Evolutionary conservation across 768 basidiomycete species (phyloP), one percentile per base, ranked within the genome.

Genomic region (Tulasnella sp.): DNA sequence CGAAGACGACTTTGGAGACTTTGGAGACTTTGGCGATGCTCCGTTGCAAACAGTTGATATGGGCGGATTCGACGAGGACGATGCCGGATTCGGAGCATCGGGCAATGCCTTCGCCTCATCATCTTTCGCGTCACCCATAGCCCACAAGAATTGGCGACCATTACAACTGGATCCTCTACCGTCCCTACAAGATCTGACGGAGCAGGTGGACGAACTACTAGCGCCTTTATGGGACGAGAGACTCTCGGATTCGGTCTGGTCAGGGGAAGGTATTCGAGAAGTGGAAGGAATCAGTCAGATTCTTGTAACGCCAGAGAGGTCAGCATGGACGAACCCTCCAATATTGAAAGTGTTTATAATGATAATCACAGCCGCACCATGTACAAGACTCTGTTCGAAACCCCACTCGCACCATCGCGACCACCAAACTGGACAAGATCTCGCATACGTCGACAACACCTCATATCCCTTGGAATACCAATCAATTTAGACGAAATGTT

Each of bases 351-450:
- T 26, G 23, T 23, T 27, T 4, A n/a, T 51, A 29, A 11, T 51
- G 19, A 19, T 51, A 30, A 51, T 24, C 63, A 55, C 67, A 95
- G 93, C 70, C 91, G 91, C 50, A 79, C 85, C 62, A 71, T 91
- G 55, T 90, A 91, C 71, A 81, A 82, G 59, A 75, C 78, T 61
- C 77, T 94, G 17, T 69, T 89, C 41, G 75, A 74, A 10, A 78
- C 85, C 64, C 78, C 84, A 0, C 82, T 86, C 1, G 84, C 88
- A 32, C 80, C 84, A 9, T 84, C 80, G 47, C 83, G 86, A 68
- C 85, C 88, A n/a, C 84, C 91, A 55, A 94, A 89, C 66, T 97
- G 94, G 94, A 93, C 84, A 52, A 84, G 91, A 49, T 95, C 92
- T 59, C 81, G 88, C 45, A 92, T 91, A 68, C 81, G 94, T 58